These are phyloP conservation scores for Podila epigama DNA, from an alignment of 192 early-diverging fungal species.

Conservation along the genomic window DNA sequence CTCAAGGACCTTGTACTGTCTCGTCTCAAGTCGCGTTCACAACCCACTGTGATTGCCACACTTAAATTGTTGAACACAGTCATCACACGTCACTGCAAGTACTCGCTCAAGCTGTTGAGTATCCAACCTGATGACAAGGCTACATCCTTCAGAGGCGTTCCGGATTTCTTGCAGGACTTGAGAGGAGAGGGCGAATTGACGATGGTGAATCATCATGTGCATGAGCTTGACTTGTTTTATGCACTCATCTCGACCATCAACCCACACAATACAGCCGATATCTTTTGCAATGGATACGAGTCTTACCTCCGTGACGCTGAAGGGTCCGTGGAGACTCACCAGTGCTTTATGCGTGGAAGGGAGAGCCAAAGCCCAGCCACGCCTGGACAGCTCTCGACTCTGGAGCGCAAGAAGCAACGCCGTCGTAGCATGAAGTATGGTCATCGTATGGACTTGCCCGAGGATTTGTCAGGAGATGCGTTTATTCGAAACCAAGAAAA, in stretches of 20 bases:
- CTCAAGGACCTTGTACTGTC: slow-evolving; percentile 86
- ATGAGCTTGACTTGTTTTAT: slow-evolving; percentile 66
- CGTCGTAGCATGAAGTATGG: slow-evolving; percentile 63
- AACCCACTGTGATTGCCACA: slow-evolving; percentile 84
- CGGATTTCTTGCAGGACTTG: slow-evolving; percentile 17
- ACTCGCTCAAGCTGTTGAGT: slow-evolving; percentile 77
- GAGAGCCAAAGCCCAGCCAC: slow-evolving; percentile 27
- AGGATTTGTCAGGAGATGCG: slow-evolving; percentile 26
- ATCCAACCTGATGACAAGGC: slow-evolving; percentile 67
- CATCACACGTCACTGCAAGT: slow-evolving; percentile 79
- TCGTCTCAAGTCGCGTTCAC: slow-evolving; percentile 87
- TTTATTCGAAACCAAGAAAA: slow-evolving; percentile 24
- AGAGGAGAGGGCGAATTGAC: slow-evolving; percentile 23
- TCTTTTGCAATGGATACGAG: slow-evolving; percentile 64
- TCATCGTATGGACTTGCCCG: slow-evolving; percentile 46
- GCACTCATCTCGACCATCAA: slow-evolving; percentile 63
- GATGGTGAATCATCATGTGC: slow-evolving; percentile 61
- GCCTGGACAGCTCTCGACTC: slow-evolving; percentile 26
- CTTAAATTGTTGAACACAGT: slow-evolving; percentile 80
- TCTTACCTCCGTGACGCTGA: slow-evolving; percentile 64
- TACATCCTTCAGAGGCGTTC: slow-evolving; percentile 45
- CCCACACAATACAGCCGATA: slow-evolving; percentile 55
- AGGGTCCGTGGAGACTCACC: slow-evolving; percentile 52
- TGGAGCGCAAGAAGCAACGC: slow-evolving; percentile 47
- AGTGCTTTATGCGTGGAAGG: slow-evolving; percentile 56